Evolutionary conservation across 2,329 filamentous ascomycete genomes (phyloP).

Genomic region (Botrytis squamosa): DNA sequence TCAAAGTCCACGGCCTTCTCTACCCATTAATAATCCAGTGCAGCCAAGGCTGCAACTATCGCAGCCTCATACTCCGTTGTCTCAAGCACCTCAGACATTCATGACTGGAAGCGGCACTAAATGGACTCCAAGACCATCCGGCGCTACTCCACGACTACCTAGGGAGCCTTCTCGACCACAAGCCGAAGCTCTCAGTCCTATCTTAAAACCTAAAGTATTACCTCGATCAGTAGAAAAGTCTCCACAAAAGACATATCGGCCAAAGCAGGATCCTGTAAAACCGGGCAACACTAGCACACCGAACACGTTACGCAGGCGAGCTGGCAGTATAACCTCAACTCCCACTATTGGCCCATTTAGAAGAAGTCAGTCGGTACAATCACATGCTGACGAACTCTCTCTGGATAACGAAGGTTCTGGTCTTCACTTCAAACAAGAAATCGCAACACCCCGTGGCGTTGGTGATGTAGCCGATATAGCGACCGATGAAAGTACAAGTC

Average conservation of each 20-base stretch:
- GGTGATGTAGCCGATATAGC: constrained; percentile 58
- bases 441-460: constrained; percentile 52
- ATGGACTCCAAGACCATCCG: constrained; percentile 57
- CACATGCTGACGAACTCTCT: constrained; percentile 50
- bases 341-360: constrained; percentile 37
- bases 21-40: constrained; percentile 16
- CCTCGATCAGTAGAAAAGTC: constrained; percentile 34
- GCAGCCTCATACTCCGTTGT: constrained; percentile 35
- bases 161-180: constrained; percentile 51
- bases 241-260: constrained; percentile 26
- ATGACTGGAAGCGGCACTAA: constrained; percentile 50
- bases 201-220: constrained; percentile 43
- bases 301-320: constrained; percentile 27
- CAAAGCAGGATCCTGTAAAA: constrained; percentile 24
- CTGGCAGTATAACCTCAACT: constrained; percentile 35
- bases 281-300: constrained; percentile 23
- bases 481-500: constrained; percentile 47
- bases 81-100: constrained; percentile 21
- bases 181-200: constrained; percentile 59
- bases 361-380: constrained; percentile 49
- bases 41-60: constrained; percentile 25
- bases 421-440: constrained; percentile 56
- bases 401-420: constrained; percentile 46
- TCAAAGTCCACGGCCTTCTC: constrained; percentile 29
- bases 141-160: constrained; percentile 52